A percentile compares a stretch with the other conserved stretches of the same genome.
Conservation (phyloP, 305 asterid species). For the Fraxinus sp. region DNA sequence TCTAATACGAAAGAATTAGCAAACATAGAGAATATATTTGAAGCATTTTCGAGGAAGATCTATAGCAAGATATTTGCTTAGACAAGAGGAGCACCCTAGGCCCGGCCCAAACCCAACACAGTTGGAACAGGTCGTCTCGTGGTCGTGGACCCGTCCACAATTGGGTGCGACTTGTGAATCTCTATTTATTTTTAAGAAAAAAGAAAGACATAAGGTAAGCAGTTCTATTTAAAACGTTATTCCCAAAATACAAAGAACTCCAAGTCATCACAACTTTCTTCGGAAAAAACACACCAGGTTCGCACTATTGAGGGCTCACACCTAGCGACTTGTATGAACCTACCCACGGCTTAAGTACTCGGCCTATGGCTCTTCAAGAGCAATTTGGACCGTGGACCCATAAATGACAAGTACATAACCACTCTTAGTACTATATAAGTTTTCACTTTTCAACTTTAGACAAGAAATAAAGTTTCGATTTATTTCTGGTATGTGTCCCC, state of each 20-base stretch:
- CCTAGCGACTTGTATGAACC: not conserved
- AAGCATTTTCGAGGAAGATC: not conserved
- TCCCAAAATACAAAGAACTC: not conserved
- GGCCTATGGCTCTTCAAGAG: not conserved
- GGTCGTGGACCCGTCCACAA: not conserved
- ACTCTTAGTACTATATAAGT: not conserved
- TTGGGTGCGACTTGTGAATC: too few species aligned
- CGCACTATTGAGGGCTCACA: not conserved
- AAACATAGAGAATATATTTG: not conserved
- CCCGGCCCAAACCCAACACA: not conserved
- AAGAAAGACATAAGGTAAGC: not conserved
- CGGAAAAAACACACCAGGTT: not conserved
- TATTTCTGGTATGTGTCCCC: not conserved
- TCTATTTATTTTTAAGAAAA: too few species aligned
- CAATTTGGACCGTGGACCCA: not conserved
- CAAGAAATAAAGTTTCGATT: not conserved
- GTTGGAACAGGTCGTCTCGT: not conserved
- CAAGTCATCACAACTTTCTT: too few species aligned
- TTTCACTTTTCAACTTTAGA: not conserved
- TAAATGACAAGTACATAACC: not conserved
- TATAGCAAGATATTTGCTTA: not conserved
- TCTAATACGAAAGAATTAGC: not conserved
- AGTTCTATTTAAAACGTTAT: not conserved
- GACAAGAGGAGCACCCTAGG: not conserved
- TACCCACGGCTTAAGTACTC: not conserved